phyloP scores from a whole-genome alignment of 345 rosid genomes.

The Balakata baccata region DNA sequence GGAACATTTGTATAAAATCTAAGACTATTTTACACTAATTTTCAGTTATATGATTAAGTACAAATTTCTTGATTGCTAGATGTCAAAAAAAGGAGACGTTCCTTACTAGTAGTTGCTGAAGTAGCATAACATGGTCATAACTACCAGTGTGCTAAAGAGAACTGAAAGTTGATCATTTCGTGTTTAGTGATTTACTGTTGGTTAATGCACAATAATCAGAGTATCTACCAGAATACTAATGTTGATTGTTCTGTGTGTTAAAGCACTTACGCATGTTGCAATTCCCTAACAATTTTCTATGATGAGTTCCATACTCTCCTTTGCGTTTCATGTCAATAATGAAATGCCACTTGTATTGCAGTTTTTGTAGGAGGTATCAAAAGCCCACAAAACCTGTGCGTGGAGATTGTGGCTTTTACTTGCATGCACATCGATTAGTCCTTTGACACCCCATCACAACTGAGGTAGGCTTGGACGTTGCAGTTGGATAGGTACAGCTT shows the following conservation, averaged over 20 bases:
- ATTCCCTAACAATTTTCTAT: neutral
- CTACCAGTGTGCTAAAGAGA: neutral
- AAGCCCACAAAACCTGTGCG: conserved; percentile 71
- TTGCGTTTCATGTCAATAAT: neutral
- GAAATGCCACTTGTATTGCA: neutral
- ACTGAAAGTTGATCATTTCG: neutral
- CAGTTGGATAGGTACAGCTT: too few relatives aligned
- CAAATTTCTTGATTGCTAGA: neutral
- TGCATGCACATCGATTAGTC: conserved; percentile 72
- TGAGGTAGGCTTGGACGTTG: conserved; percentile 40
- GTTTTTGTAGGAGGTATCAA: conserved; percentile 55
- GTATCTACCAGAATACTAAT: too few relatives aligned
- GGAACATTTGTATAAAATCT: neutral
- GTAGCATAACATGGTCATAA: too few relatives aligned
- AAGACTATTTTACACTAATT: too few relatives aligned
- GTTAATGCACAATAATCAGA: neutral
- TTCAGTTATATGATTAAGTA: too few relatives aligned
- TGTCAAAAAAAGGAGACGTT: neutral
- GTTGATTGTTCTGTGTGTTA: neutral
- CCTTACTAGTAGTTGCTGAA: too few relatives aligned
- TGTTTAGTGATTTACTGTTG: neutral
- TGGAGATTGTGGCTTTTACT: conserved; percentile 79
- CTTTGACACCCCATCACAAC: conserved; percentile 51
- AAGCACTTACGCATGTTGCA: neutral
- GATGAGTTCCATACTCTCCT: neutral